These are phyloP conservation scores for Globisporangium viniferum DNA, from an alignment of 352 stramenopile species.

Conservation along the genomic window DNA sequence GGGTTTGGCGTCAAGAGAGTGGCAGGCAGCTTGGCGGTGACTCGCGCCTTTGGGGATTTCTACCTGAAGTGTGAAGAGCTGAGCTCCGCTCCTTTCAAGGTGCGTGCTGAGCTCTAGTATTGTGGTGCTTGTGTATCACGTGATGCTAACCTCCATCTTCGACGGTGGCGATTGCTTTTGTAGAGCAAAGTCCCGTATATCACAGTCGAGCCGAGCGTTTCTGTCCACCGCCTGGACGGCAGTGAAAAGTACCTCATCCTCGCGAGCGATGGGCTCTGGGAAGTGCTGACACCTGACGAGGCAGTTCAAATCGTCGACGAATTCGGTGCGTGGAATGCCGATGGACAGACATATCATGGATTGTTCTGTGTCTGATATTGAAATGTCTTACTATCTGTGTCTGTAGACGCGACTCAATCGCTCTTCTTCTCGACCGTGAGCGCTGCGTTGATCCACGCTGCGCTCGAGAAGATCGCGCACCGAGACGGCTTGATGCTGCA, in stretches of 20 bases:
- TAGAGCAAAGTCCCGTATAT: conserved; percentile 83
- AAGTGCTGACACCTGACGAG: conserved; percentile 67
- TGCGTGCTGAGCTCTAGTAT: too few species aligned
- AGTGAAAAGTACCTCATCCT: conserved; percentile 71
- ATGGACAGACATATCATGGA: not conserved
- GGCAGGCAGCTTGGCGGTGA: conserved; percentile 89
- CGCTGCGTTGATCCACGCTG: conserved; percentile 62
- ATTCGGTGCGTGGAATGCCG: conserved; percentile 40
- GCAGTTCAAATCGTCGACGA: conserved; percentile 62
- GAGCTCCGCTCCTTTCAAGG: conserved; percentile 91
- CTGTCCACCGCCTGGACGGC: conserved; percentile 41
- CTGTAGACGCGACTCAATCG: conserved; percentile 37
- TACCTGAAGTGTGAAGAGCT: conserved; percentile 92
- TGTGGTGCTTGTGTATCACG: too few species aligned
- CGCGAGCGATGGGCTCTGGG: conserved; percentile 82
- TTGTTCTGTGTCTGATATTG: not conserved
- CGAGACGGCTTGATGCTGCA: conserved; percentile 68
- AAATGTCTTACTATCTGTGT: not conserved
- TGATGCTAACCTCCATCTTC: not conserved
- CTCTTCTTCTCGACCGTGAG: conserved; percentile 57
- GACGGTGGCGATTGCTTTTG: not conserved
- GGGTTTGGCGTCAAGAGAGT: conserved; percentile 88
- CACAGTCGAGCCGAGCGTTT: conserved; percentile 63
- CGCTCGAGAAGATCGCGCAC: conserved; percentile 67
- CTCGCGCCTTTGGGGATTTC: conserved; percentile 90